phyloP scores from a whole-genome alignment of 2,329 filamentous ascomycete genomes.

The Fonsecaea multimorphosa region DNA sequence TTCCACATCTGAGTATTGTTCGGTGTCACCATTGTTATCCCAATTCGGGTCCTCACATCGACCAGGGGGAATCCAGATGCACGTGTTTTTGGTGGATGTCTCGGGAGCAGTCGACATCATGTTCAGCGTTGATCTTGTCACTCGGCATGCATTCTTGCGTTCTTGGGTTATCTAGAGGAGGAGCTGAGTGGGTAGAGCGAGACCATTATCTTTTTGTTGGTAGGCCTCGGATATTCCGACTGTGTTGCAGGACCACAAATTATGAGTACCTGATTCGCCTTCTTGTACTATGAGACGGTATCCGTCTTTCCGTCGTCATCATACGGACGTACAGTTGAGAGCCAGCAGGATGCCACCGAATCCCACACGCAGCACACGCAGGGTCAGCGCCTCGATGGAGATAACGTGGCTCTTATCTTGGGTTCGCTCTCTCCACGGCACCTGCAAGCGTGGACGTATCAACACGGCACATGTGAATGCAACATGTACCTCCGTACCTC shows the following conservation, averaged over 20 bases:
- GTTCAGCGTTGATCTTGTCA: neutral
- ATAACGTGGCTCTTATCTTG: neutral
- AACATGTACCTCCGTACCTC: neutral
- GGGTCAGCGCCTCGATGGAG: neutral
- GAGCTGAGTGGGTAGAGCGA: neutral
- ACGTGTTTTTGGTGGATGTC: neutral
- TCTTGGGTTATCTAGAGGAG: neutral
- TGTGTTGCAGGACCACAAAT: neutral
- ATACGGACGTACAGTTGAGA: neutral
- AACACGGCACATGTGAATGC: neutral
- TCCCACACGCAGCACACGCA: neutral
- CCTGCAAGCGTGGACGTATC: neutral
- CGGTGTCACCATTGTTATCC: neutral
- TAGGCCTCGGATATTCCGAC: neutral
- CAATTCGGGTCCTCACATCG: neutral
- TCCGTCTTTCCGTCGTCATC: neutral
- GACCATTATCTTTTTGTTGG: neutral
- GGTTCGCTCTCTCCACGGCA: neutral
- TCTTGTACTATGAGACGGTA: neutral
- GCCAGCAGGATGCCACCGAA: neutral
- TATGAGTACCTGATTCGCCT: neutral
- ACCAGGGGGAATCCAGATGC: neutral
- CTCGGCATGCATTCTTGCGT: neutral
- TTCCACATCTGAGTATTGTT: slow-evolving; percentile 56
- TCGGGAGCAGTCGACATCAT: neutral